A percentile compares a stretch with the other conserved stretches of the same genome.
These are phyloP conservation scores for Monosporascus sp. DNA, from an alignment of 2,329 filamentous ascomycete species.

Conservation along the genomic window DNA sequence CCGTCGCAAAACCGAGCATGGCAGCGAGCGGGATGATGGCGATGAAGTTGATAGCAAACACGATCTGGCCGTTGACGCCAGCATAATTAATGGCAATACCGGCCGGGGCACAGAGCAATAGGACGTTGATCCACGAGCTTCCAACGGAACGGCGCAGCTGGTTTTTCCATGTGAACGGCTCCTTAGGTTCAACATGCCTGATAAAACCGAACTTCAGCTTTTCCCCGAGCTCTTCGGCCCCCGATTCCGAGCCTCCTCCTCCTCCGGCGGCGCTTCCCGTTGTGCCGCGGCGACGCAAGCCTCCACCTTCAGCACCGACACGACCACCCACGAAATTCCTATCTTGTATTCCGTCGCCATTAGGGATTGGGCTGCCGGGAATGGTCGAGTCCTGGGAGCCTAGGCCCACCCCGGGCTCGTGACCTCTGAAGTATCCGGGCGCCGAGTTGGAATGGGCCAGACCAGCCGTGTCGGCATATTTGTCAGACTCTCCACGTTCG, in stretches of 20 bases:
- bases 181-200: slow-evolving; percentile 42
- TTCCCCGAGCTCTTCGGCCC: slow-evolving; percentile 34
- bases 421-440: background rate
- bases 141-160: slow-evolving; percentile 72
- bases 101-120: slow-evolving; percentile 71
- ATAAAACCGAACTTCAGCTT: slow-evolving; percentile 35
- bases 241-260: slow-evolving; percentile 17
- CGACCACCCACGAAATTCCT: slow-evolving; percentile 6
- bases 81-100: slow-evolving; percentile 73
- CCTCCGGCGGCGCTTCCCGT: slow-evolving; percentile 19
- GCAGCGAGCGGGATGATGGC: slow-evolving; percentile 87
- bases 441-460: background rate
- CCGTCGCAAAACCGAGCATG: slow-evolving; percentile 81
- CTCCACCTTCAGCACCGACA: background rate
- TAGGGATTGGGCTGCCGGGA: background rate
- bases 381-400: slow-evolving; percentile 15
- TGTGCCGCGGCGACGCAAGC: background rate
- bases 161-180: slow-evolving; percentile 53
- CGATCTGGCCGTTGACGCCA: slow-evolving; percentile 31
- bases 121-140: slow-evolving; percentile 79
- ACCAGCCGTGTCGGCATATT: background rate
- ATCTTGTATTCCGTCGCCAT: slow-evolving; percentile 2
- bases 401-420: slow-evolving; percentile 6
- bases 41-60: slow-evolving; percentile 90
- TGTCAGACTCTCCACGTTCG: background rate